Evolutionary conservation across 2,329 filamentous ascomycete species (phyloP).

Genomic region (Canariomyces notabilis): DNA sequence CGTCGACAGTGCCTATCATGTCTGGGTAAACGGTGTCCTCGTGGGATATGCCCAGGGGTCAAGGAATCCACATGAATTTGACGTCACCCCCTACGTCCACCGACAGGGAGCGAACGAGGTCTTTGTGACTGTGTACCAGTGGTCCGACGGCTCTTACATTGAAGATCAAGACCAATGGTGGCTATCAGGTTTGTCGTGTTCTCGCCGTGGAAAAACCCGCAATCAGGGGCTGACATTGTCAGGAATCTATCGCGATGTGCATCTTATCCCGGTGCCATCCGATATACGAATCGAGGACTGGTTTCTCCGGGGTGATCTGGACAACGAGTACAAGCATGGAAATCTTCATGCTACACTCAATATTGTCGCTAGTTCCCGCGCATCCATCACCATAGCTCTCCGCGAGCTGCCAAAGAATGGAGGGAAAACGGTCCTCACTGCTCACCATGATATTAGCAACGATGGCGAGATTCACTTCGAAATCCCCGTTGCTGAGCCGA

Average conservation of each 20-base stretch:
- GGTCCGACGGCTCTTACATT: constrained; percentile 63
- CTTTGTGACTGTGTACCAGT: constrained; percentile 64
- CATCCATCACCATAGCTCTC: constrained; percentile 40
- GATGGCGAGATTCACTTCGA: constrained; percentile 36
- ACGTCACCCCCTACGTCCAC: constrained; percentile 49
- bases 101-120: constrained; percentile 46
- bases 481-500: constrained; percentile 46
- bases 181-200: constrained; percentile 46
- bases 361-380: constrained; percentile 31
- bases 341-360: constrained; percentile 46
- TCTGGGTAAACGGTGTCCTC: constrained; percentile 60
- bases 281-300: constrained; percentile 51
- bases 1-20: constrained; percentile 65
- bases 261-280: constrained; percentile 52
- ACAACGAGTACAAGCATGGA: constrained; percentile 46
- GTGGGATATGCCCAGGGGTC: constrained; percentile 66
- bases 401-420: constrained; percentile 36
- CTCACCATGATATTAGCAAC: constrained; percentile 26
- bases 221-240: background rate
- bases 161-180: constrained; percentile 69
- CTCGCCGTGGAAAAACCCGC: background rate
- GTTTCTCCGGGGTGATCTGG: constrained; percentile 50
- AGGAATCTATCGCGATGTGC: constrained; percentile 63
- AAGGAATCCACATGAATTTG: constrained; percentile 65
- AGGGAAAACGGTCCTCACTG: constrained; percentile 25